phyloP scores from a whole-genome alignment of 2,329 filamentous ascomycete species.

The Trichophyton mentagrophytes region DNA sequence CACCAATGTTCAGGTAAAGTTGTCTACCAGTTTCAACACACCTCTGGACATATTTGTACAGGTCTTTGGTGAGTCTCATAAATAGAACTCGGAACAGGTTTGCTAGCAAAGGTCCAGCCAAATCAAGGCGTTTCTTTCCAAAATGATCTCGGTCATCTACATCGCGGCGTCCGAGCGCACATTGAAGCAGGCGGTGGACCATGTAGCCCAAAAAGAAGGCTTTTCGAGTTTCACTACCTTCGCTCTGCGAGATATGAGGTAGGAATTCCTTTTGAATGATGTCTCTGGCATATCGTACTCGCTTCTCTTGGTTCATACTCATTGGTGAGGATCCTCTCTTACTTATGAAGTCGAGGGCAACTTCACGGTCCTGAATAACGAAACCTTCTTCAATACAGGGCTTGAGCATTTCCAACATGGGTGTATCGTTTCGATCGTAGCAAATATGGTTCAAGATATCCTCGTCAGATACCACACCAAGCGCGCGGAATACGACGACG shows the following conservation, averaged over 20 bases:
- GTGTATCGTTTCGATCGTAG: slow-evolving; percentile 85
- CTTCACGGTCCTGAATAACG: slow-evolving; percentile 87
- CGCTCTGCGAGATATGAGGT: slow-evolving; percentile 88
- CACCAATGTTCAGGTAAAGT: slow-evolving; percentile 80
- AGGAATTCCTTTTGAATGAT: slow-evolving; percentile 95
- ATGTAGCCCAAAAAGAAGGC: slow-evolving; percentile 98
- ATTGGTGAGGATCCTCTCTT: slow-evolving; percentile 66
- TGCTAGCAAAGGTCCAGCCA: slow-evolving; percentile 88
- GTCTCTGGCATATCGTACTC: slow-evolving; percentile 82
- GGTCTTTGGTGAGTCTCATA: slow-evolving; percentile 77
- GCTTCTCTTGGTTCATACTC: slow-evolving; percentile 67
- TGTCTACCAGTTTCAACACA: slow-evolving; percentile 81
- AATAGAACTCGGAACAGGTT: slow-evolving; percentile 91
- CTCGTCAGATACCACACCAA: slow-evolving; percentile 92
- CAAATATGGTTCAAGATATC: slow-evolving; percentile 97
- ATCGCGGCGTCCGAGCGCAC: slow-evolving; percentile 80
- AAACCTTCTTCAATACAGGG: slow-evolving; percentile 96
- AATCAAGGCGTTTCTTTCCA: slow-evolving; percentile 92
- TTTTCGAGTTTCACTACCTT: slow-evolving; percentile 89
- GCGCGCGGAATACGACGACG: slow-evolving; percentile 85
- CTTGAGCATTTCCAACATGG: slow-evolving; percentile 95
- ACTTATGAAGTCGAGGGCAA: slow-evolving; percentile 88
- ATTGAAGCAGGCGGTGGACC: slow-evolving; percentile 91
- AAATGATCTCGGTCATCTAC: slow-evolving; percentile 98
- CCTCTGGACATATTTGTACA: slow-evolving; percentile 79